Percentiles rank a stretch among this genome's conserved stretches.
Conservation (phyloP, 768 basidiomycete species). For the Xerocomus potaroensis region DNA sequence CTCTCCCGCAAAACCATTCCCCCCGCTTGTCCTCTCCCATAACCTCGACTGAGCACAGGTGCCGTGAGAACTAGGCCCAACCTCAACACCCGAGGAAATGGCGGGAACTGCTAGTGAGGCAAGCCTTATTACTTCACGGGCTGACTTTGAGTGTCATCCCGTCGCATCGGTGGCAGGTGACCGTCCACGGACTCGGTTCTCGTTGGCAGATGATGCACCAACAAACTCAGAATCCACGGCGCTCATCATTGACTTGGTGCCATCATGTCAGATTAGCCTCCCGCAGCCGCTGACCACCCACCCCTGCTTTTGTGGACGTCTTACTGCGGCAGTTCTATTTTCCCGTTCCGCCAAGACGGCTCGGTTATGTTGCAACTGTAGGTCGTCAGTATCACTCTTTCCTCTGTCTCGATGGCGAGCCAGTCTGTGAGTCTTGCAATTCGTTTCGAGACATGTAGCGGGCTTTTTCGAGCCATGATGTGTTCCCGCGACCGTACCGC, state of each 20-base stretch:
- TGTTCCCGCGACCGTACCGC: constrained; percentile 27
- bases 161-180: constrained; percentile 15
- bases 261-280: constrained; percentile 22
- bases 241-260: constrained; percentile 10
- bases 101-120: constrained; percentile 15
- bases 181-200: constrained; percentile 9
- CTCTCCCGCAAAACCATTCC: constrained; percentile 8
- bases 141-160: constrained; percentile 13
- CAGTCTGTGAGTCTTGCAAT: not conserved
- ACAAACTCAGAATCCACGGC: constrained; percentile 14
- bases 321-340: constrained; percentile 8
- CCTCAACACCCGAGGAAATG: constrained; percentile 15
- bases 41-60: not conserved
- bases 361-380: not conserved
- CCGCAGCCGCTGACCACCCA: constrained; percentile 8
- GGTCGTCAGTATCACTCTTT: not conserved
- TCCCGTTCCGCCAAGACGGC: constrained; percentile 2
- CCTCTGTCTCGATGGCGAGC: not conserved
- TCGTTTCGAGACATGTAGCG: constrained; percentile 5
- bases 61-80: not conserved
- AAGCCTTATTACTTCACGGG: constrained; percentile 21
- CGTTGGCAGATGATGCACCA: constrained; percentile 25
- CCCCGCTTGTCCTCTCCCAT: constrained; percentile 8
- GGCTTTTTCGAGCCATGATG: constrained; percentile 8
- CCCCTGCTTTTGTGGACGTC: constrained; percentile 12